Base-by-base conservation (phyloP, 164 flowering plant species). In the Chimonanthus salicifolius region DNA sequence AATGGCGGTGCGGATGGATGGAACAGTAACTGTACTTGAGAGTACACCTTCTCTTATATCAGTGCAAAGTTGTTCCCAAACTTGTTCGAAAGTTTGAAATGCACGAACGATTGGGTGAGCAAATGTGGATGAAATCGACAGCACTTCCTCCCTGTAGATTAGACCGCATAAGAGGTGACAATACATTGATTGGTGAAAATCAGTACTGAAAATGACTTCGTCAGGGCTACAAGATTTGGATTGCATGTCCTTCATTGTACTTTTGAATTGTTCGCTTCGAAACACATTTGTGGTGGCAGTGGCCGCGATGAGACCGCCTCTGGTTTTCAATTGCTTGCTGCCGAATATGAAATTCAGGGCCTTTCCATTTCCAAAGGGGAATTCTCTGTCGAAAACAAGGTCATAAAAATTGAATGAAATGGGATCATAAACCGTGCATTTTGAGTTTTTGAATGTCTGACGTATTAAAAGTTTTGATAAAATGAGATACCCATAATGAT, bases 121-220 rank as follows among this genome's bases (percentile, higher is more conserved):
- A 69, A 95, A 95, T 0, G 98, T 81, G 1, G 99, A 89, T 54
- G 71, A 86, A 45, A 95, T 87, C 2, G 79, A 72, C 66, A 89
- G 90, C 62, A 95, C 81, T 64, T 95, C 92, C 3, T 93, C 86
- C 15, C 86, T 64, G 76, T 64, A 85, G 44, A 95, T 80, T 15
- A 95, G 86, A 13, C 94, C 99, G 60, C 93, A 91, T 3, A 95
- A 77, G 72, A 95, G 93, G 79, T 95, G 99, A 77, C 99, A 95
- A 70, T 77, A 94, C 44, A 92, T 75, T 46, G 95, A 85, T 48
- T 93, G 93, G 47, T 86, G 85, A 79, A 89, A 93, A 73, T 92
- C 90, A 4, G 94, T 83, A 5, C 94, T 91, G 62, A 91, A 92
- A 48, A 93, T 90, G 18, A 95, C 99, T 81, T 93, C 99, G 71